Conservation (phyloP, 768 basidiomycete species). For the Phanerochaete sordida region DNA sequence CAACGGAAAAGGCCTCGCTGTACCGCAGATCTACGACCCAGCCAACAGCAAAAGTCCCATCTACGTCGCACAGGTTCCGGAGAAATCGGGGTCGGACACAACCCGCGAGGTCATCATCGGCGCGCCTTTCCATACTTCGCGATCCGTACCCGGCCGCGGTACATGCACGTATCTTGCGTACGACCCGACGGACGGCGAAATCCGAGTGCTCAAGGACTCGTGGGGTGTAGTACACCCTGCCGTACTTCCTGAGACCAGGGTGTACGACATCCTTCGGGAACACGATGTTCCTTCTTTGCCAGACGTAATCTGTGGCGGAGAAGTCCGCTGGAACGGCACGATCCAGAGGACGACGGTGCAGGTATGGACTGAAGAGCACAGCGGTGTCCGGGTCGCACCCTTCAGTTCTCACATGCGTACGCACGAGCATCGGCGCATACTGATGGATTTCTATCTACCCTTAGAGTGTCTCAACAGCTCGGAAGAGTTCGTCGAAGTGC, state of each 20-base stretch:
- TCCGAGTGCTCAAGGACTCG: background rate
- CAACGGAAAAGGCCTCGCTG: background rate
- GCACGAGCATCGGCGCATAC: background rate
- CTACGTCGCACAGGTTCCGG: background rate
- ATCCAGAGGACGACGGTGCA: background rate
- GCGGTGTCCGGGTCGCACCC: background rate
- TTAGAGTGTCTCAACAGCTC: background rate
- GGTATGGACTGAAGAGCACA: background rate
- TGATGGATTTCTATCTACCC: background rate
- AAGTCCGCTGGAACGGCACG: background rate
- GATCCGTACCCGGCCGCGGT: background rate
- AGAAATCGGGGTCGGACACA: background rate
- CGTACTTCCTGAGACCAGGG: background rate
- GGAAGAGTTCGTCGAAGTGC: background rate
- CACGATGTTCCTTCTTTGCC: background rate
- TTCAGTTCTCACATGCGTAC: too few relatives aligned
- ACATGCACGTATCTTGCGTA: background rate
- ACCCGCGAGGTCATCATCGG: background rate
- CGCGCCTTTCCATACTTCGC: background rate
- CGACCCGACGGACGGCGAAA: background rate
- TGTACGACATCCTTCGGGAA: background rate
- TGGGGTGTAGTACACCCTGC: background rate
- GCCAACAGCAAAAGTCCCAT: background rate
- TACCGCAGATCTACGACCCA: background rate
- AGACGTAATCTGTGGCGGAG: background rate